Conservation (phyloP, 345 rosid species). For the Physaria fendleri region DNA sequence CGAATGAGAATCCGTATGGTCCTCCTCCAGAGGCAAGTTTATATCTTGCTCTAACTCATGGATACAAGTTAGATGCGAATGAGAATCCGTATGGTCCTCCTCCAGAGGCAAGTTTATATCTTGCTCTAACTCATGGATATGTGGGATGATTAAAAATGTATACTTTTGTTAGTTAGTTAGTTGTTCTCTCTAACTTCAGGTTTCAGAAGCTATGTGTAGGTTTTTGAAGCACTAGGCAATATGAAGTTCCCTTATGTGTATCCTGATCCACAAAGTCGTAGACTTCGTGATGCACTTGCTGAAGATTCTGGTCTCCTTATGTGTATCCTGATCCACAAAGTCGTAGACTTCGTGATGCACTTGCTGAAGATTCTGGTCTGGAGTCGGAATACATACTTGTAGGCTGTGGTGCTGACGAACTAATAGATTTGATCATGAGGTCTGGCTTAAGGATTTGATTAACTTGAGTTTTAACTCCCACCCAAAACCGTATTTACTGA, state of each 20-base stretch:
- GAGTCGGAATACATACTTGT: slow-evolving; percentile 83
- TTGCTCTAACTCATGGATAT: neutral
- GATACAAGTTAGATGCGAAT: slow-evolving; percentile 79
- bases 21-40: slow-evolving; percentile 96
- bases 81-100: slow-evolving; percentile 99
- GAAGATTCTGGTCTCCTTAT: slow-evolving; percentile 81
- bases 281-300: slow-evolving; percentile 76
- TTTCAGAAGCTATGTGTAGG: slow-evolving; percentile 54
- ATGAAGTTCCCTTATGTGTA: slow-evolving; percentile 82
- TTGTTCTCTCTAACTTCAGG: slow-evolving; percentile 4
- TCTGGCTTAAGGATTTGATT: slow-evolving; percentile 22
- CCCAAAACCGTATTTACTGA: neutral
- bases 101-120: slow-evolving; percentile 69
- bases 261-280: slow-evolving; percentile 89
- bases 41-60: neutral
- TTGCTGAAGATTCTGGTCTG: slow-evolving; percentile 80
- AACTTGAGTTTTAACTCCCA: neutral
- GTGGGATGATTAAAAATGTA: neutral
- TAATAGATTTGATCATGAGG: slow-evolving; percentile 97
- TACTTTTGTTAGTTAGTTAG: neutral
- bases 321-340: slow-evolving; percentile 91
- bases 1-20: slow-evolving; percentile 98
- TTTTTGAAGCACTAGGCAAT: slow-evolving; percentile 78
- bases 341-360: slow-evolving; percentile 71
- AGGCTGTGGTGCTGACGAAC: slow-evolving; percentile 97